Percentiles rank a stretch among this genome's conserved stretches.
phyloP scores from a whole-genome alignment of 768 basidiomycete genomes.

The Mycena indigotica region DNA sequence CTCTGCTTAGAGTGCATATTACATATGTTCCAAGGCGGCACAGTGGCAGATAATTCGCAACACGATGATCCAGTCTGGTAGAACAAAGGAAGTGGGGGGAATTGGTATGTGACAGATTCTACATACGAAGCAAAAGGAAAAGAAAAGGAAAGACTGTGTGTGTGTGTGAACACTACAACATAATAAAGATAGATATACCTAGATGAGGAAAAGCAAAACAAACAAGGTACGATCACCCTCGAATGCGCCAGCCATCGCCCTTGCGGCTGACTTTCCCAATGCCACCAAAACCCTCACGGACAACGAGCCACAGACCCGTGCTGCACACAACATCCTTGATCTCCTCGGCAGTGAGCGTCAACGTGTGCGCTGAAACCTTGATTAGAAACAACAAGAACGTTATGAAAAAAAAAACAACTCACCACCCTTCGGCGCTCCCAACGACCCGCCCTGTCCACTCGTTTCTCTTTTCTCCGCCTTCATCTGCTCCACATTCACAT shows the following conservation, averaged over 20 bases:
- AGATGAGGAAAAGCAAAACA: too few relatives aligned
- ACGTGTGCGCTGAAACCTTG: constrained; percentile 35
- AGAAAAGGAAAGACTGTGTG: too few relatives aligned
- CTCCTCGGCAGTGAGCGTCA: constrained; percentile 83
- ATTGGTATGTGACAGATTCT: too few relatives aligned
- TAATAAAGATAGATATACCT: too few relatives aligned
- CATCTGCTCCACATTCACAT: constrained; percentile 71
- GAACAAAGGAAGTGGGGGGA: too few relatives aligned
- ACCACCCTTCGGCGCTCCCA: constrained; percentile 22
- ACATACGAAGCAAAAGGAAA: too few relatives aligned
- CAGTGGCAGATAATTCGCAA: too few relatives aligned
- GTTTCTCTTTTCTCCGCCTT: constrained; percentile 52
- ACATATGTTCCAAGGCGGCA: too few relatives aligned
- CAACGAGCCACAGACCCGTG: constrained; percentile 89
- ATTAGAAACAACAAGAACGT: constrained; percentile 19
- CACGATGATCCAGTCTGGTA: too few relatives aligned
- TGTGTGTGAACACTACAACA: too few relatives aligned
- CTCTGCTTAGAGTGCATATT: too few relatives aligned
- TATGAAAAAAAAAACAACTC: neutral
- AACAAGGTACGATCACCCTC: too few relatives aligned
- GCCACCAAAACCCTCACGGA: constrained; percentile 91
- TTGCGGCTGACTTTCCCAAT: constrained; percentile 78
- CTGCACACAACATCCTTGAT: constrained; percentile 90
- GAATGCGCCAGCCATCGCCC: constrained; percentile 77
- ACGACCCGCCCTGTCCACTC: constrained; percentile 29